Percentiles rank a stretch among this genome's conserved stretches.
phyloP scores from a whole-genome alignment of 257 asterid genomes.

The Solanum gandarillasii region DNA sequence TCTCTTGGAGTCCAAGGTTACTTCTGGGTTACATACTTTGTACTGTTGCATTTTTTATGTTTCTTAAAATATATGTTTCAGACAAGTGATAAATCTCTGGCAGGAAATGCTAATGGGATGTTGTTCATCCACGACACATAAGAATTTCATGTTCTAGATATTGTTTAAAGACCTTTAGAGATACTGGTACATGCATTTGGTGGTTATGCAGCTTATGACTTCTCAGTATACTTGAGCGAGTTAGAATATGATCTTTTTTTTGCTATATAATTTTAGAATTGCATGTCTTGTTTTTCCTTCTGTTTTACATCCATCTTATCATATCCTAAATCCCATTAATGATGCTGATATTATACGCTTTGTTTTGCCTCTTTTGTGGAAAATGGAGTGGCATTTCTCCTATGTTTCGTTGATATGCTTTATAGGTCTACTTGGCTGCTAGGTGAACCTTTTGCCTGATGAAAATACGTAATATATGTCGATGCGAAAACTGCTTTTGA shows the following conservation, averaged over 20 bases:
- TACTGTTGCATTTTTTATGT: background rate
- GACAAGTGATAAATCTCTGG: background rate
- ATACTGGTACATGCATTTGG: background rate
- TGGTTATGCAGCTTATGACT: background rate
- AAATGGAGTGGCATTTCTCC: background rate
- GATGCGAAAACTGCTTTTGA: background rate
- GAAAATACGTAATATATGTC: background rate
- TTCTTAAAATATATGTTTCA: background rate
- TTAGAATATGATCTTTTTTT: background rate
- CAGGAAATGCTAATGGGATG: background rate
- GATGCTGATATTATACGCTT: background rate
- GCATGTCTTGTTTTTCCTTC: background rate
- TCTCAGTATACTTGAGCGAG: background rate
- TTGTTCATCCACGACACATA: background rate
- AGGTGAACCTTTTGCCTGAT: background rate
- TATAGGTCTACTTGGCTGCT: background rate
- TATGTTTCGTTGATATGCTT: background rate
- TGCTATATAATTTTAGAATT: background rate
- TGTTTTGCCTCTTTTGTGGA: background rate
- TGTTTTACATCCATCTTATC: background rate
- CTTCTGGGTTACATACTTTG: conserved; percentile 1
- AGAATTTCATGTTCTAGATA: background rate
- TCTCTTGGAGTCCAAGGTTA: conserved; percentile 94
- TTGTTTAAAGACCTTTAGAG: background rate
- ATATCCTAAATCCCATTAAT: background rate